Conservation (phyloP, 768 basidiomycete species). For the Trametes coccinea region DNA sequence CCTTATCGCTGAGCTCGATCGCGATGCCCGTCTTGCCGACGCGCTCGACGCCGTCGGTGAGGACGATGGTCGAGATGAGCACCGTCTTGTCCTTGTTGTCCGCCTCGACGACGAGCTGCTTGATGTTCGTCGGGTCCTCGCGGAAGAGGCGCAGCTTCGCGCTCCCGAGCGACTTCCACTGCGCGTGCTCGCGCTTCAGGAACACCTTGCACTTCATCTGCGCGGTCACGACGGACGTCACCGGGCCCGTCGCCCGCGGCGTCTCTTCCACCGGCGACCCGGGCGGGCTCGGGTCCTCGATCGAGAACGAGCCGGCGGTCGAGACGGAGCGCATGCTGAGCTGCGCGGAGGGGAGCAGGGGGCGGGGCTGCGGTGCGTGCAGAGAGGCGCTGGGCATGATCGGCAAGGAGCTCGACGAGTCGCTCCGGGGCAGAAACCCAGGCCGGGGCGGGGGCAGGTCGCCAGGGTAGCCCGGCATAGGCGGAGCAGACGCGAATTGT, state of each 20-base stretch:
- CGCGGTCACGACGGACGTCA: constrained; percentile 75
- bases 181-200: constrained; percentile 91
- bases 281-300: constrained; percentile 80
- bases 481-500: constrained; percentile 36
- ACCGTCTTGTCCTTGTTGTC: constrained; percentile 74
- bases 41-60: constrained; percentile 94
- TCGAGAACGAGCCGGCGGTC: constrained; percentile 46
- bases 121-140: constrained; percentile 83
- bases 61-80: constrained; percentile 92
- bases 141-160: constrained; percentile 86
- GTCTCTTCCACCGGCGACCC: constrained; percentile 70
- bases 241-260: constrained; percentile 55
- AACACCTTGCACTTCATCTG: constrained; percentile 99
- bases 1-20: constrained; percentile 90
- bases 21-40: constrained; percentile 99
- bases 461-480: constrained; percentile 40
- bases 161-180: constrained; percentile 94
- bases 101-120: constrained; percentile 93
- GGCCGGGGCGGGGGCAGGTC: constrained; percentile 33
- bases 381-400: constrained; percentile 25
- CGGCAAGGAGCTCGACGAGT: constrained; percentile 32
- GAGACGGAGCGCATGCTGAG: constrained; percentile 53
- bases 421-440: constrained; percentile 27
- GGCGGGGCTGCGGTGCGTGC: constrained; percentile 40
- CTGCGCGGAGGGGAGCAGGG: constrained; percentile 65